Base-by-base conservation (phyloP, 2,329 filamentous ascomycete genomes). In the Alternaria sp. region DNA sequence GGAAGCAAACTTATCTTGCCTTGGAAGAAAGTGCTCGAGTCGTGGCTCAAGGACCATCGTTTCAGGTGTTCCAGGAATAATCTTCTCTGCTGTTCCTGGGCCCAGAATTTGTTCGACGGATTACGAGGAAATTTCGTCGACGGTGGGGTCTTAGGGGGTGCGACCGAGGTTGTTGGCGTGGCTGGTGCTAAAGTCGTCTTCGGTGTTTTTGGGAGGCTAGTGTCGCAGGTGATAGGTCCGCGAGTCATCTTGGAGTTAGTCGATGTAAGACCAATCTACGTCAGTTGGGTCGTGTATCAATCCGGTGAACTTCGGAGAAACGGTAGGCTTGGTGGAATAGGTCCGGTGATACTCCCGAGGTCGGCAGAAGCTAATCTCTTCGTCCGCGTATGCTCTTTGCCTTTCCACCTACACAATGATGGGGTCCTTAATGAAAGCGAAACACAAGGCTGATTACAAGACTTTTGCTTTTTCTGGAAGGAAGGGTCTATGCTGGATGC, bases 1-100 rank as follows among this genome's bases (percentile, higher is more conserved):
- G 64, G 54, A 7, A 61, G 12, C 3, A 75, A 30, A 51, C 63
- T 72, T 24, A 76, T 69, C 5, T 65, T 72, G 24, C 74, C 74
- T 20, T 75, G 67, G 34, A 74, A 76, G 47, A 72, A 58, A 4
- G 63, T 47, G 38, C 71, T 73, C 16, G 73, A 71, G 46, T 76
- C 73, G 61, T 76, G 69, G 28, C 66, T 53, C 8, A 66, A 51
- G 20, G 72, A 69, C 74, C 74, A 76, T 44, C 59, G 54, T 20
- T 54, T 59, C 36, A 76, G 60, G 47, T 74, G 69, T 16, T 66
- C 49, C 14, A 74, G 38, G 56, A 69, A 75, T 4, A 24, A 39
- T 44, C 59, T 63, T n/a, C 67, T 64, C 49, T 73, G 64, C 34
- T 63, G 65, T 20, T 60, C 63, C 30, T 70, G 65, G 2, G 57